These are phyloP conservation scores for Ustilago vetiveriae DNA, from an alignment of 1,284 basidiomycete genomes.

Conservation along the genomic window DNA sequence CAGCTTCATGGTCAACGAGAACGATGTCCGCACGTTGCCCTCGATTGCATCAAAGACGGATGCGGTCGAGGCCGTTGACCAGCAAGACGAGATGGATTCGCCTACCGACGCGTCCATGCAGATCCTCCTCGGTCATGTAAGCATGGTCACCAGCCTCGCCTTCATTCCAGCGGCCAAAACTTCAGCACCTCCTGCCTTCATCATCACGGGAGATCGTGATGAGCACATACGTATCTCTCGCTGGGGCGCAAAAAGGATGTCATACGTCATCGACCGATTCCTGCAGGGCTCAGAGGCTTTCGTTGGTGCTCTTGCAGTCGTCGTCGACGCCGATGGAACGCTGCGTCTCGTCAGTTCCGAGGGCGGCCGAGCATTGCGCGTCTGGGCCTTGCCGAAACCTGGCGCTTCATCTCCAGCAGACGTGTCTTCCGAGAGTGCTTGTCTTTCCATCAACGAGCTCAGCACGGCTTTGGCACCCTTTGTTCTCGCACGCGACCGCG, in stretches of 20 bases:
- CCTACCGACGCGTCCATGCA: slow-evolving; percentile 41
- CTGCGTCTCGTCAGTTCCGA: slow-evolving; percentile 51
- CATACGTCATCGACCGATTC: slow-evolving; percentile 57
- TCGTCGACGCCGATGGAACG: slow-evolving; percentile 24
- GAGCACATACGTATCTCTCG: slow-evolving; percentile 65
- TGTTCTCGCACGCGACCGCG: slow-evolving; percentile 43
- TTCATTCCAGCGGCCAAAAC: slow-evolving; percentile 34
- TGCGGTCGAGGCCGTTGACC: slow-evolving; percentile 10
- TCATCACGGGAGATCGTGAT: slow-evolving; percentile 62
- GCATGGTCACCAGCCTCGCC: slow-evolving; percentile 58
- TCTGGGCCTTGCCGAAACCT: slow-evolving; percentile 45
- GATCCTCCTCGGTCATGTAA: slow-evolving; percentile 60
- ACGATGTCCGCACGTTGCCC: slow-evolving; percentile 19
- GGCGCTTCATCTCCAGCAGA: slow-evolving; percentile 6
- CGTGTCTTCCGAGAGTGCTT: slow-evolving; percentile 16
- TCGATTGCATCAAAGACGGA: neutral
- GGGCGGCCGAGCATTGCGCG: slow-evolving; percentile 50
- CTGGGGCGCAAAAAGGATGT: slow-evolving; percentile 56
- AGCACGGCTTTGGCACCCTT: slow-evolving; percentile 26
- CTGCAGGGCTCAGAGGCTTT: slow-evolving; percentile 55
- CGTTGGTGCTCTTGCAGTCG: slow-evolving; percentile 50
- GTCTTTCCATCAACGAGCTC: slow-evolving; percentile 40
- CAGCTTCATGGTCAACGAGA: slow-evolving; percentile 41
- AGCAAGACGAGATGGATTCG: slow-evolving; percentile 49
- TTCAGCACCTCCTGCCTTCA: slow-evolving; percentile 29